Base-by-base conservation (phyloP, 1,284 basidiomycete species). In the Fistulinella staudtii region DNA sequence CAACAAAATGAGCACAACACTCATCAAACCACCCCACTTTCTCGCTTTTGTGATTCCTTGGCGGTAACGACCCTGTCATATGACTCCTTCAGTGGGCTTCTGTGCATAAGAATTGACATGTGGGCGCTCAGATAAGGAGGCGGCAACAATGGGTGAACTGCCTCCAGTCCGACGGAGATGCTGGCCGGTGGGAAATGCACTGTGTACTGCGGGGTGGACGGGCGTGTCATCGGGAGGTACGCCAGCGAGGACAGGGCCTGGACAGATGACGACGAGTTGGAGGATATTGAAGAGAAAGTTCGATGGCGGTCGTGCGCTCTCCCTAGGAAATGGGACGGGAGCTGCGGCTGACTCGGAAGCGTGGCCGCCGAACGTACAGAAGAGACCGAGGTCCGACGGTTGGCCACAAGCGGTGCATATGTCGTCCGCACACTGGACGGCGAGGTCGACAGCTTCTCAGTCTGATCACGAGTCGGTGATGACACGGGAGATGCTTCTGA, bases 71-170 rank as follows among this genome's bases (percentile, higher is more conserved):
- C 79, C 41, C 83, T 74, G 46, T 85, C 82, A 56, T 80, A 81
- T 20, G 81, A 78, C 58, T 86, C 85, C 53, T 75, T 70, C 40
- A 88, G 67, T 17, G 85, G 82, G 42, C 75, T 79, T 39, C 80
- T 73, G 60, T 79, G 73, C 21, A 73, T 68, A 23, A 85, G 66
- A 39, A 84, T 74, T 17, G 81, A 83, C 58, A 85, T 68, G 50
- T 89, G 85, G 43, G 80, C 75, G 51, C 70, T 75, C 48, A 84
- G 61, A 58, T 85, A 86, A 34, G 84, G 84, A 8, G 76, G 73
- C 0, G 85, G 85, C 11, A 88, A 67, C 17, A 86, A 66, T 2
- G 81, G 76, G 55, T 88, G 85, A 8, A 82, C 74, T 22, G 64
- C 67, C 56, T 85, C 81, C 20, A 77, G 62, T 43, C 75, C 69